Conservation (phyloP, 805 yeast genomes). For the Suhomyces faveliae region DNA sequence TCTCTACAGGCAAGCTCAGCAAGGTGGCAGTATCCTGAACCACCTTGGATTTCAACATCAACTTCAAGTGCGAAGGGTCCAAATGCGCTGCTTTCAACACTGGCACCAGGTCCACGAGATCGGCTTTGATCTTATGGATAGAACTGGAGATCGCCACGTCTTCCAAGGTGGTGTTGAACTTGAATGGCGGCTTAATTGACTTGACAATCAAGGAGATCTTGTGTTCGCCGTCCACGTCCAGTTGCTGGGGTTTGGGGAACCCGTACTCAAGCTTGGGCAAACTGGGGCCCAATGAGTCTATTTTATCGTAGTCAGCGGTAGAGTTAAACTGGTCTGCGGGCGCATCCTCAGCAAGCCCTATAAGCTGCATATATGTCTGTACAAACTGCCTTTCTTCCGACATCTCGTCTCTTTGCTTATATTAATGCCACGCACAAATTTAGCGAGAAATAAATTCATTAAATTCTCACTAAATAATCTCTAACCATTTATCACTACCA, state of each 20-base stretch:
- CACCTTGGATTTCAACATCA: conserved; percentile 62
- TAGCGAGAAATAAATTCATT: not conserved
- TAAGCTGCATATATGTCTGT: conserved; percentile 47
- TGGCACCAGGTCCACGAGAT: conserved; percentile 29
- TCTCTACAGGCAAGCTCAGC: conserved; percentile 16
- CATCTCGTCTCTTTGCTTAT: not conserved
- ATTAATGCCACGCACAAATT: not conserved
- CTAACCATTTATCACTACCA: too few relatives aligned
- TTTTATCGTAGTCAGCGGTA: conserved; percentile 26
- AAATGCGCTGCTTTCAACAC: conserved; percentile 24
- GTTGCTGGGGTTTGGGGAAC: conserved; percentile 23
- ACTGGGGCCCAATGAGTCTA: conserved; percentile 44
- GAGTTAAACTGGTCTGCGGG: conserved; percentile 31
- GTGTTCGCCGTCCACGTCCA: conserved; percentile 2
- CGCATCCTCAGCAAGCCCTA: conserved; percentile 42
- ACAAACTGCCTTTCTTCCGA: conserved; percentile 45
- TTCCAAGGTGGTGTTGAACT: conserved; percentile 42
- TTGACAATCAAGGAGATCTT: conserved; percentile 44
- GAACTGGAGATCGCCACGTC: conserved; percentile 26
- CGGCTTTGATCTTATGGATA: conserved; percentile 38
- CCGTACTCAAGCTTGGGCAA: conserved; percentile 45
- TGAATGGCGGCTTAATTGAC: conserved; percentile 69
- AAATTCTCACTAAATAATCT: too few relatives aligned
- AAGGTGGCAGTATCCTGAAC: conserved; percentile 50
- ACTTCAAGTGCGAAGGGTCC: conserved; percentile 43